These are phyloP conservation scores for Yueomyces sp. DNA, from an alignment of 805 yeast genomes.

Conservation along the genomic window DNA sequence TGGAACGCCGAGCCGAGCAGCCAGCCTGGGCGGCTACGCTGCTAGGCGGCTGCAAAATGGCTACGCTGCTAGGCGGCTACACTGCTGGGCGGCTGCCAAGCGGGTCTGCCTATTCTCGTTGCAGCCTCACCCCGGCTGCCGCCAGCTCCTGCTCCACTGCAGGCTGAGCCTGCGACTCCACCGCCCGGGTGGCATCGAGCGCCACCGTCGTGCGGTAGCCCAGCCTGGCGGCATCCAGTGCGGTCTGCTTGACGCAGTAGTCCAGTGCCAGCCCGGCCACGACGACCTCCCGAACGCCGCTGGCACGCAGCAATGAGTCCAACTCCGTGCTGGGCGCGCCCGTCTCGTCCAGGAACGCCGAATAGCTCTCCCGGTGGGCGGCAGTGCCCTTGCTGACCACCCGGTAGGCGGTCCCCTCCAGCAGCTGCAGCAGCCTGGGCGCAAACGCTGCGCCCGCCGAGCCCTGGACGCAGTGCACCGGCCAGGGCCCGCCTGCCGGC, in stretches of 20 bases:
- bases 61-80: too few species aligned
- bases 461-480: slow-evolving; percentile 76
- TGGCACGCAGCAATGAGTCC: slow-evolving; percentile 30
- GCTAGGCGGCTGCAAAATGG: too few species aligned
- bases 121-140: neutral
- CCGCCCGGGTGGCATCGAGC: slow-evolving; percentile 42
- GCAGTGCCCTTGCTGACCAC: slow-evolving; percentile 61
- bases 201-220: slow-evolving; percentile 60
- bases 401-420: slow-evolving; percentile 9
- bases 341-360: slow-evolving; percentile 80
- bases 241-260: slow-evolving; percentile 70
- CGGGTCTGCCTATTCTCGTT: too few species aligned
- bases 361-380: slow-evolving; percentile 69
- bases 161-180: slow-evolving; percentile 30
- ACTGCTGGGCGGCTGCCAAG: too few species aligned
- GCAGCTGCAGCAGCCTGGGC: slow-evolving; percentile 6
- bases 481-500: slow-evolving; percentile 49
- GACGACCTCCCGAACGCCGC: slow-evolving; percentile 44
- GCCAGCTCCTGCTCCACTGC: slow-evolving; percentile 2
- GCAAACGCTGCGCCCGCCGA: slow-evolving; percentile 51
- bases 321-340: slow-evolving; percentile 56
- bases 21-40: too few species aligned
- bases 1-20: too few species aligned
- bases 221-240: slow-evolving; percentile 45
- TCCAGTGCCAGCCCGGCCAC: slow-evolving; percentile 81